Base-by-base conservation (phyloP, 371 early-diverging fungal species). In the Parasitella parasitica region DNA sequence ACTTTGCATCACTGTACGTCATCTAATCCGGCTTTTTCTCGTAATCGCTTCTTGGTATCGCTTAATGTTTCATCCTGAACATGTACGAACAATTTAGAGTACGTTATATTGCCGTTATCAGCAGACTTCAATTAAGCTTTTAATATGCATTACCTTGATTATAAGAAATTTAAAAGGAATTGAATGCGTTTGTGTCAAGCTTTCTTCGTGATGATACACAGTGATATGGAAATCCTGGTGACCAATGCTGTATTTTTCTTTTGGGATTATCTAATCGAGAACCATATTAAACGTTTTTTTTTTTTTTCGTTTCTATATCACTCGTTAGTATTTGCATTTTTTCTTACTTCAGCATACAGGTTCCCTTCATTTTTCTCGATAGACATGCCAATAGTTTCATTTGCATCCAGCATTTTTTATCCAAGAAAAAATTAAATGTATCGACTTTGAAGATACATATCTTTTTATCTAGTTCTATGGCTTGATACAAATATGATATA, bases 1-100 rank as follows among this genome's bases (percentile, higher is more conserved):
- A 89, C 78, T 67, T 89, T 89, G 8, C 73, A 72, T 65, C 90
- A 88, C 13, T 94, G 94, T 72, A 89, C 92, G 54, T 92, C 92
- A 59, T 61, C 71, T 76, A 91, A 70, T 0, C 91, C 91, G 20
- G 87, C 73, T 54, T 86, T 72, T 60, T 64, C 67, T 51, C 80
- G 82, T 49, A 96, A 67, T 12, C 94, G 78, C 38, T 68, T 59
- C 77, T 86, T 90, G 16, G 89, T 87, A 0, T 81, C 81, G 4
- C 69, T 41, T 59, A 91, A 86, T n/a, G 54, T 39, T 66, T 94
- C 94, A 53, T 80, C 86, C 78, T 69, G n/a, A n/a, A n/a, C n/a
- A n/a, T n/a, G n/a, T n/a, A n/a, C n/a, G n/a, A n/a, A n/a, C n/a
- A n/a, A n/a, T n/a, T n/a, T n/a, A n/a, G n/a, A n/a, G n/a, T n/a